Evolutionary conservation across 1,284 basidiomycete species (phyloP).

Genomic region (Cryptococcus sp.): DNA sequence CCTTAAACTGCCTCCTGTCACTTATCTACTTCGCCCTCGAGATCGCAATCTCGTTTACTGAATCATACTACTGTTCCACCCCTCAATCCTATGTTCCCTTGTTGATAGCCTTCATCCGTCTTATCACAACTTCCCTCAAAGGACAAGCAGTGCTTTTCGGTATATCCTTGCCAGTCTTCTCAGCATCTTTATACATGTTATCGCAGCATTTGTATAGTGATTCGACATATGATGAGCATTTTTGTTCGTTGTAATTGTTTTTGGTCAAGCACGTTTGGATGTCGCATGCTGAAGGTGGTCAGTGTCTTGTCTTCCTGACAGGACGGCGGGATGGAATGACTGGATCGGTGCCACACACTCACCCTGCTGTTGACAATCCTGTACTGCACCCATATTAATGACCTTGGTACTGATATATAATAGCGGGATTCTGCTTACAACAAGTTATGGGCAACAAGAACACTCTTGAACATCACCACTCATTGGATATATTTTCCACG

Average conservation of each 20-base stretch:
- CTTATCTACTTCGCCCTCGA: too few relatives aligned
- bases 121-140: constrained; percentile 25
- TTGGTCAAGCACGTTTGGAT: constrained; percentile 40
- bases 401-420: neutral
- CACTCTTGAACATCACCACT: neutral
- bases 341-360: neutral
- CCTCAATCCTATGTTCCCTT: constrained; percentile 2
- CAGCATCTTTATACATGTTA: constrained; percentile 31
- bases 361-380: constrained; percentile 35
- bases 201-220: constrained; percentile 39
- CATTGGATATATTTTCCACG: too few relatives aligned
- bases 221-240: constrained; percentile 28
- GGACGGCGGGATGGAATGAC: neutral
- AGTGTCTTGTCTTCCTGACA: too few relatives aligned
- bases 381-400: constrained; percentile 5
- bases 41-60: too few relatives aligned
- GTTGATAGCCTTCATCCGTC: constrained; percentile 32
- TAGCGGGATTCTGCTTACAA: too few relatives aligned
- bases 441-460: neutral
- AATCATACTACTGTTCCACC: too few relatives aligned
- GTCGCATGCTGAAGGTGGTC: constrained; percentile 29
- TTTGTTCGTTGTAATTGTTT: constrained; percentile 36
- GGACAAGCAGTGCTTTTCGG: constrained; percentile 33
- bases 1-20: too few relatives aligned
- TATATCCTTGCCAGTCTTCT: constrained; percentile 18